Conservation (phyloP, 2,329 filamentous ascomycete genomes). For the Venturia aucupariae region DNA sequence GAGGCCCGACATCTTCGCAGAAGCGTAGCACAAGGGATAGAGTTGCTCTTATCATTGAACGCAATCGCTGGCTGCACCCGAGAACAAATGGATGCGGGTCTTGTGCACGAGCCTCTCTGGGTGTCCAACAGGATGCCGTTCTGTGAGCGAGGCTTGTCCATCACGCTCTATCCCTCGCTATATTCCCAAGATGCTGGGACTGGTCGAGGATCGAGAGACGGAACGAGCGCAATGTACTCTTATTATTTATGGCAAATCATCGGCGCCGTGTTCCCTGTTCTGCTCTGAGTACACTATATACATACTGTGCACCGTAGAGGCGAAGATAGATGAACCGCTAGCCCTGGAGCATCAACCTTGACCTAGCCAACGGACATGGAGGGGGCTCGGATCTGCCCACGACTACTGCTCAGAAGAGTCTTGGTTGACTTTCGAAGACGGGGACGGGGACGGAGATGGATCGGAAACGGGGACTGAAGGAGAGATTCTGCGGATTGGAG, state of each 20-base stretch:
- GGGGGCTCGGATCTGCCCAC: neutral
- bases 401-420: no score
- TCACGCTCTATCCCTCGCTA: neutral
- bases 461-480: no score
- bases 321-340: neutral
- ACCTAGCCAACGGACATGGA: neutral
- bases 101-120: neutral
- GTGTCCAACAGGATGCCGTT: neutral
- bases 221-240: neutral
- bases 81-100: neutral
- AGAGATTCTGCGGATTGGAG: neutral
- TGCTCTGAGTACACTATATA: no score
- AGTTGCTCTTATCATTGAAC: neutral
- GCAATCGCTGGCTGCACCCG: neutral
- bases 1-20: neutral
- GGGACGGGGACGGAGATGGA: neutral
- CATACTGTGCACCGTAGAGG: neutral
- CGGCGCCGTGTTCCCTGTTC: constrained; percentile 4
- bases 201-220: neutral
- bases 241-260: constrained; percentile 1
- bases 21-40: neutral
- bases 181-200: neutral
- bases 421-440: neutral
- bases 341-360: neutral
- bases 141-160: neutral